Evolutionary conservation across 257 asterid species (phyloP), one percentile per base, ranked within the genome.

Genomic region (Coffea canephora): DNA sequence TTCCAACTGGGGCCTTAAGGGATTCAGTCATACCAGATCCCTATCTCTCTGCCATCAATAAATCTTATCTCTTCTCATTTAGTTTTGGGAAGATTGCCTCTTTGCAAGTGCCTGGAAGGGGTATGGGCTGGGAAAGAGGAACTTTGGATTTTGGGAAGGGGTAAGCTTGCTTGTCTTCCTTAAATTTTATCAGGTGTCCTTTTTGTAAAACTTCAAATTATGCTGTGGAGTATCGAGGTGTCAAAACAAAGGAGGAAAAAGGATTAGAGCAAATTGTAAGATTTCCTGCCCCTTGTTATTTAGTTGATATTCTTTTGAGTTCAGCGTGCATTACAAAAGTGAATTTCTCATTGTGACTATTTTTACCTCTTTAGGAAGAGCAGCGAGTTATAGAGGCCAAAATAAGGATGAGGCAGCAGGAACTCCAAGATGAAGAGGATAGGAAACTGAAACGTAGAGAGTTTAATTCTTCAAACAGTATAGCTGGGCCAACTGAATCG

Each of bases 361-460:
- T 48, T 75, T 50, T 67, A 10, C 46, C 36, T 6, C 49, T 85
- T 59, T 83, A 96, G 99, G 99, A 96, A 89, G 99, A 96, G 82
- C 97, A 96, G 82, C 89, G 93, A 79, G 99, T 96, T 74, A 96
- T 94, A 76, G 99, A 96, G 87, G 99, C 99, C 82, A 94, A 96
- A 90, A 92, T 96, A 86, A 89, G 98, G 90, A 92, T 96, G 90
- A 92, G 97, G 85, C 94, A 92, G 81, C 95, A 96, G 87, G 97
- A 96, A 83, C 87, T 92, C 84, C 95, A 83, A 83, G 98, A 96
- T 75, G 99, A 94, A 75, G 98, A 91, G 89, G 98, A 88, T 64
- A 92, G 88, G 83, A 83, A 87, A 72, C 77, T 82, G 78, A 92
- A 88, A 83, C 89, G 83, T 78, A 87, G 89, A 86, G 99, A 89